These are phyloP conservation scores for Asterionellopsis glacialis DNA, from an alignment of 108 stramenopile species.

Conservation along the genomic window DNA sequence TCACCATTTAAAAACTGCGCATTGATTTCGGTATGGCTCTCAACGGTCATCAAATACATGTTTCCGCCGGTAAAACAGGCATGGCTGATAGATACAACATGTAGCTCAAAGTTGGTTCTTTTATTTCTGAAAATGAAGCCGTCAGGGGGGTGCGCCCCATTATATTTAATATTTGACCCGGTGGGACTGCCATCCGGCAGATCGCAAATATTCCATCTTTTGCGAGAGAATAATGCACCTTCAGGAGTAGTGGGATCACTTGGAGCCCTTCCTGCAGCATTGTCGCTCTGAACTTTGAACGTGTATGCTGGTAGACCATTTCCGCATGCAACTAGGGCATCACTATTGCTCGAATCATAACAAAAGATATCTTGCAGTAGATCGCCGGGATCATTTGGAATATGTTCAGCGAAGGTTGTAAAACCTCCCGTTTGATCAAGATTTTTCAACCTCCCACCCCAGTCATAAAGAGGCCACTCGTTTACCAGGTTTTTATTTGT, in stretches of 20 bases:
- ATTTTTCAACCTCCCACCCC: neutral
- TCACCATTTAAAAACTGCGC: neutral
- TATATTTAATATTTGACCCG: neutral
- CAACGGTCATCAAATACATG: neutral
- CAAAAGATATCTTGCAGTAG: too few species aligned
- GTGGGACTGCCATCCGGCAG: too few species aligned
- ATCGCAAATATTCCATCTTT: neutral
- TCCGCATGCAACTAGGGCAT: neutral
- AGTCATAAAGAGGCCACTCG: neutral
- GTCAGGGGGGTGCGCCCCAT: neutral
- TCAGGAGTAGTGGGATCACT: neutral
- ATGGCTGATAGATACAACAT: neutral
- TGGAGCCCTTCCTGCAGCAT: neutral
- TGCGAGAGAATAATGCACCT: neutral
- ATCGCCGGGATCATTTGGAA: neutral
- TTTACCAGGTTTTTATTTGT: neutral
- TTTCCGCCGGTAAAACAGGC: neutral
- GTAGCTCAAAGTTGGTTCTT: neutral
- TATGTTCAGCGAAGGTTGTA: neutral
- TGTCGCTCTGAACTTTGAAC: neutral
- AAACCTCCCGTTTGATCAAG: constrained; percentile 1
- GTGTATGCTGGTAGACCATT: neutral
- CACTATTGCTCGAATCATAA: too few species aligned
- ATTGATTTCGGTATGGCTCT: neutral
- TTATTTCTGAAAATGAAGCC: neutral